A percentile compares a stretch with the other conserved stretches of the same genome.
Evolutionary conservation across 2,329 filamentous ascomycete genomes (phyloP).

Genomic region (Ilyonectria robusta): DNA sequence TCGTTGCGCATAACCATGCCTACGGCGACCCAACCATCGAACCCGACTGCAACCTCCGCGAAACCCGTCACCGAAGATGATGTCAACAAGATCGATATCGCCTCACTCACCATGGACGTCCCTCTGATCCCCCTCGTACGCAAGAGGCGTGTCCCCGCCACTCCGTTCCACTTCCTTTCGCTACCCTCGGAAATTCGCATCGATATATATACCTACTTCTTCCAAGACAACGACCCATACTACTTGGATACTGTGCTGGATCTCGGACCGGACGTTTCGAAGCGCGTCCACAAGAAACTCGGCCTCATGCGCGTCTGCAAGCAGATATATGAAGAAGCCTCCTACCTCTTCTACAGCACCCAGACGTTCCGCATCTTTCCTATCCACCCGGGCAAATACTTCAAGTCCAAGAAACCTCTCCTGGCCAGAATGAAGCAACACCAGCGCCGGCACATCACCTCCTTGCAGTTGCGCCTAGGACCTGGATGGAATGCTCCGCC

Average conservation of each 20-base stretch:
- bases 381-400: conserved; percentile 73
- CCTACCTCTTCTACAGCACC: conserved; percentile 75
- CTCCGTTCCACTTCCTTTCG: conserved; percentile 75
- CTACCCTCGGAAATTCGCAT: conserved; percentile 79
- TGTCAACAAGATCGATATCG: conserved; percentile 57
- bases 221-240: conserved; percentile 61
- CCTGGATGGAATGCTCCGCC: conserved; percentile 82
- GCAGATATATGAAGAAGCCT: conserved; percentile 74
- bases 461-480: conserved; percentile 79
- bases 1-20: conserved; percentile 43
- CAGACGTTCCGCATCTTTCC: conserved; percentile 78
- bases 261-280: conserved; percentile 76
- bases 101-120: conserved; percentile 60
- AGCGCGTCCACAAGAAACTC: conserved; percentile 71
- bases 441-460: conserved; percentile 72
- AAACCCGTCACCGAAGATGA: conserved; percentile 58
- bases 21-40: conserved; percentile 41
- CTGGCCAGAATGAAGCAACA: conserved; percentile 74
- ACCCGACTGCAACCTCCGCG: conserved; percentile 24
- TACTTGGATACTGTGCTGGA: conserved; percentile 65
- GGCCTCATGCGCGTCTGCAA: conserved; percentile 73
- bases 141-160: conserved; percentile 52
- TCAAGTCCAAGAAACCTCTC: conserved; percentile 81
- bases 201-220: conserved; percentile 76
- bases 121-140: conserved; percentile 50